Evolutionary conservation across 2,329 filamentous ascomycete species (phyloP).

Genomic region (Cyphellophora attinorum): DNA sequence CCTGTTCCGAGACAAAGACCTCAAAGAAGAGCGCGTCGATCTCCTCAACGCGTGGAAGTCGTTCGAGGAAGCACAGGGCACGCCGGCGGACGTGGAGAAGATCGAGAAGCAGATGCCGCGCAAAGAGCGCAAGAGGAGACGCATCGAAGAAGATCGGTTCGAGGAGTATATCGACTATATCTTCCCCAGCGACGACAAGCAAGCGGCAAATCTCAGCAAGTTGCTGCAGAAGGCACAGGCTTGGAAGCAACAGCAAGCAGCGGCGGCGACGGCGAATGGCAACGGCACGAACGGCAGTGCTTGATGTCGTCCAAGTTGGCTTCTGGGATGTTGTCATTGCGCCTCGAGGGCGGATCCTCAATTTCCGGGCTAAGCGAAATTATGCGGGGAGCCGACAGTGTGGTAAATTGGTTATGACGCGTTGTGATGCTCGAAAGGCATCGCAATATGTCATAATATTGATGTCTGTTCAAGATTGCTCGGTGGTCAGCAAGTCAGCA

Average conservation of each 20-base stretch:
- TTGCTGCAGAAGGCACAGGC: constrained; percentile 76
- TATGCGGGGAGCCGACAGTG: too few species aligned
- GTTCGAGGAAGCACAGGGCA: constrained; percentile 82
- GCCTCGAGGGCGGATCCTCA: too few species aligned
- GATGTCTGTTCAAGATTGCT: too few species aligned
- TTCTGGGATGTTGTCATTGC: too few species aligned
- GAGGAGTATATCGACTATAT: constrained; percentile 97
- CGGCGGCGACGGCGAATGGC: constrained; percentile 4
- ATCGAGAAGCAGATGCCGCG: constrained; percentile 92
- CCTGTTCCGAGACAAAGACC: constrained; percentile 76
- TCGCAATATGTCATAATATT: too few species aligned
- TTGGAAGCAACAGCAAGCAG: constrained; percentile 58
- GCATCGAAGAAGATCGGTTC: constrained; percentile 82
- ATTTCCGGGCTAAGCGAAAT: too few species aligned
- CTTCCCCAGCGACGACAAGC: constrained; percentile 89
- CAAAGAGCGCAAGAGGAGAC: constrained; percentile 76
- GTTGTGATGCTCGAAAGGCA: too few species aligned
- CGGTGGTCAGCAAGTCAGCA: too few species aligned
- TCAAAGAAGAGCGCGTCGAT: constrained; percentile 87
- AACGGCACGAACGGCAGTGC: too few species aligned
- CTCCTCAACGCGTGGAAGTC: constrained; percentile 85
- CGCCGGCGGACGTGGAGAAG: constrained; percentile 62
- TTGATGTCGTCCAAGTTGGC: too few species aligned
- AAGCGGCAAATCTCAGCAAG: constrained; percentile 71
- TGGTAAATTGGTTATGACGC: too few species aligned